Percentiles rank a stretch among this genome's conserved stretches.
phyloP scores from a whole-genome alignment of 192 early-diverging fungal species.

The Backusella westeae region DNA sequence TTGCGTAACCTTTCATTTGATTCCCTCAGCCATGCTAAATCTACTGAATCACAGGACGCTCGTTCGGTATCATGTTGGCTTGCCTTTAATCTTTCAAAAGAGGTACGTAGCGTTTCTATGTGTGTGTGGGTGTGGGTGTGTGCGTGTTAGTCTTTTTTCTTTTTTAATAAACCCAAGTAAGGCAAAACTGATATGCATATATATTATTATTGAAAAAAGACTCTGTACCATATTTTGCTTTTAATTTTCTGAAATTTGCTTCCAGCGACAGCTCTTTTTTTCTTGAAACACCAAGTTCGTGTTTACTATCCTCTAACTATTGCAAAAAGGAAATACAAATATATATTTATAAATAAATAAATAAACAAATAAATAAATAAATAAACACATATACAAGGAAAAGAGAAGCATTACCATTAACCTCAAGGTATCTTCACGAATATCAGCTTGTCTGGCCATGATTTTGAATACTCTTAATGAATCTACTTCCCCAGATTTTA shows the following conservation, averaged over 20 bases:
- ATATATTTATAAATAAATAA: neutral
- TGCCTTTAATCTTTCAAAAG: constrained; percentile 32
- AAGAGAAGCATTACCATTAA: constrained; percentile 12
- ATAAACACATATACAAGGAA: neutral
- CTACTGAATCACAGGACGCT: neutral
- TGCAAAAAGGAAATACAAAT: neutral
- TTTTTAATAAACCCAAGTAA: constrained; percentile 3
- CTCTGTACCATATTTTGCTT: constrained; percentile 36
- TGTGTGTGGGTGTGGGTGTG: neutral
- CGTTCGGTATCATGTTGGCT: constrained; percentile 23
- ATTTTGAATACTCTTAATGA: constrained; percentile 19
- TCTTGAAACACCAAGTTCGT: constrained; percentile 33
- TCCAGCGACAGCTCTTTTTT: constrained; percentile 37
- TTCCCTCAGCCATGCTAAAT: constrained; percentile 28
- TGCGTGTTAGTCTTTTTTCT: neutral
- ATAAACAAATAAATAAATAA: neutral
- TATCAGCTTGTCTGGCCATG: constrained; percentile 25
- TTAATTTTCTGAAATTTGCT: constrained; percentile 33
- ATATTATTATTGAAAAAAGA: neutral
- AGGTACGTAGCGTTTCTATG: constrained; percentile 28
- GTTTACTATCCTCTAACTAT: constrained; percentile 41
- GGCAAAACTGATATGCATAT: neutral
- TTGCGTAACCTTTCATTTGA: constrained; percentile 32
- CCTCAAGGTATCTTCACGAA: constrained; percentile 20
- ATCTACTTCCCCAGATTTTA: constrained; percentile 23